Base-by-base conservation (phyloP, 371 early-diverging fungal species). In the Lichtheimia ornata region DNA sequence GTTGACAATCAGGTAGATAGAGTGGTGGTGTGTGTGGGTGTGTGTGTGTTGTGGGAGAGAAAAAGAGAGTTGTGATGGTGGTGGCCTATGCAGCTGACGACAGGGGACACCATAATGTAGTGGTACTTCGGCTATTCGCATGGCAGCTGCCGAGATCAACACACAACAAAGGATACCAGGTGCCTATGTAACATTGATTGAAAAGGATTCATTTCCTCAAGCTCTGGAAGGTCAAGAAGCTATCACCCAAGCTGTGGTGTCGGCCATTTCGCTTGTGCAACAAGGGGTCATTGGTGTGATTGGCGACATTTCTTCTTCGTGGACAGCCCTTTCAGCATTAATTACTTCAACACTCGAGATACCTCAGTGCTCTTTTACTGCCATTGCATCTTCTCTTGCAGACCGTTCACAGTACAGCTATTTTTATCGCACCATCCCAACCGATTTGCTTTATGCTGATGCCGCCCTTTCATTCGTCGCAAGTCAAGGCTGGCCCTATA, bases 241-340 rank as follows among this genome's bases (percentile, higher is more conserved):
- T 49, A 72, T 79, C 60, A 79, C 69, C 27, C 73, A 79, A 55
- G 85, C 85, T 7, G 82, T 85, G 1, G 82, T 71, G 44, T 78
- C 84, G 11, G 77, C 84, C 0, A 76, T 85, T 1, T 74, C 84
- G 1, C 63, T 85, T 22, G 75, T 85, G 5, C 85, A 85, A 35
- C 68, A 78, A 56, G 85, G 83, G 4, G 83, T 82, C 0, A 61
- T 83, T 12, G 85, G 75, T 0, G 76, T 85, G 1, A 85, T 85
- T 65, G 84, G 84, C 27, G 85, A 85, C 69, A 76, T 85, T 22
- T 78, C 81, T 22, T 82, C 83, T n/a, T 82, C 85, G 1, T 84
- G 84, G 69, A 77, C 85, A 3, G 69, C 84, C 0, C 70, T 83
- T 14, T 83, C 84, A 1, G 83, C 84, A 0, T 62, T 85, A 3